phyloP scores from a whole-genome alignment of 1,139 yeast species.

The Sugiyamaella castrensis region DNA sequence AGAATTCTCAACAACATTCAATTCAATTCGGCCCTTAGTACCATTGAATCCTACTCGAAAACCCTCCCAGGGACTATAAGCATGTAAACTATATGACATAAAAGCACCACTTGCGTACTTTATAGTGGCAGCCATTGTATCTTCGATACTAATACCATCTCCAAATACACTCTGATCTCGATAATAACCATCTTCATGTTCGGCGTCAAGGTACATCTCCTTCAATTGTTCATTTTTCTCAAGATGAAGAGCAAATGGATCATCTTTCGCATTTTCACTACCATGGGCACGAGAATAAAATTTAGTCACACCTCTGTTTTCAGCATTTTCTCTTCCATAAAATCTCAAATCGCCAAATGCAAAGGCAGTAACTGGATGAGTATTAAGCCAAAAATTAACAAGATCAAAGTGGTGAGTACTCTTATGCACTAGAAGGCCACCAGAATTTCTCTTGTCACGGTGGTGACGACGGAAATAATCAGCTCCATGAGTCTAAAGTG shows the following conservation, averaged over 20 bases:
- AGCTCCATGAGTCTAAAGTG: no score
- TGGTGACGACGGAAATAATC: conserved; percentile 23
- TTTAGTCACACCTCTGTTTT: conserved; percentile 19
- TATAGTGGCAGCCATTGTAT: conserved; percentile 20
- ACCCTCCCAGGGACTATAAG: conserved; percentile 21
- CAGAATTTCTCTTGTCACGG: conserved; percentile 19
- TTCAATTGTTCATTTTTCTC: conserved; percentile 16
- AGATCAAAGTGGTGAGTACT: conserved; percentile 23
- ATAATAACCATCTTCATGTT: conserved; percentile 21
- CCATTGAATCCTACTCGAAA: conserved; percentile 22
- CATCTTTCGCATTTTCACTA: conserved; percentile 17
- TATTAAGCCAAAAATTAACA: conserved; percentile 21
- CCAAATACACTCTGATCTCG: conserved; percentile 23
- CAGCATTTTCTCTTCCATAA: conserved; percentile 23
- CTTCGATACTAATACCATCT: conserved; percentile 23
- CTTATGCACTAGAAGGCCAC: conserved; percentile 21
- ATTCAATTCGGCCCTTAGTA: conserved; percentile 20
- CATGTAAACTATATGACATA: conserved; percentile 20
- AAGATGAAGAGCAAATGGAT: conserved; percentile 20
- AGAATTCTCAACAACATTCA: conserved; percentile 19
- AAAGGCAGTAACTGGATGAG: conserved; percentile 19
- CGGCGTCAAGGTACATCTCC: conserved; percentile 22
- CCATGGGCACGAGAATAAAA: conserved; percentile 22
- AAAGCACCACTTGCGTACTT: conserved; percentile 20
- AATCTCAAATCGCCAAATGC: conserved; percentile 20